A percentile compares a stretch with the other conserved stretches of the same genome.
phyloP scores from a whole-genome alignment of 495 filamentous ascomycete genomes.

The Hypomontagnella monticulosa region DNA sequence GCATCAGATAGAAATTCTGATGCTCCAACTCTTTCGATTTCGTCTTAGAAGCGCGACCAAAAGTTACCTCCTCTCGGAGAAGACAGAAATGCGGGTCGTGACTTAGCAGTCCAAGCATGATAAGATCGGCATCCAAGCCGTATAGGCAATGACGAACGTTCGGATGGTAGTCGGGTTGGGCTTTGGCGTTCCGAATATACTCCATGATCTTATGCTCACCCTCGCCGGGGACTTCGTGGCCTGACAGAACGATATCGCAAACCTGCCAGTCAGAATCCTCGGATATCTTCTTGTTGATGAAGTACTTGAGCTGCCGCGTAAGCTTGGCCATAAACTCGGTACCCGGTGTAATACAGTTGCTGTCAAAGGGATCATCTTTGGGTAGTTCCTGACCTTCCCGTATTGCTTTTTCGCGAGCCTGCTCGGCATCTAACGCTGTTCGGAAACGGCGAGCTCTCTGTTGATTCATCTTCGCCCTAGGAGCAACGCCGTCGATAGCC shows the following conservation, averaged over 20 bases:
- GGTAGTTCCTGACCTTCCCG: slow-evolving; percentile 89
- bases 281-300: slow-evolving; percentile 97
- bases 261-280: slow-evolving; percentile 98
- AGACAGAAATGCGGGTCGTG: slow-evolving; percentile 99
- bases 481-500: slow-evolving; percentile 98
- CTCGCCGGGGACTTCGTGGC: slow-evolving; percentile 98
- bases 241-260: slow-evolving; percentile 93
- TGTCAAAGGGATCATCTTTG: slow-evolving; percentile 95
- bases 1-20: slow-evolving; percentile 98
- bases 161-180: slow-evolving; percentile 91
- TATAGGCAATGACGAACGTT: slow-evolving; percentile 98
- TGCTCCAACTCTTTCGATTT: slow-evolving; percentile 97
- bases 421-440: slow-evolving; percentile 90
- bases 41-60: slow-evolving; percentile 83
- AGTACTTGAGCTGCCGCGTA: slow-evolving; percentile 94
- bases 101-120: slow-evolving; percentile 96
- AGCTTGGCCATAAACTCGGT: slow-evolving; percentile 99
- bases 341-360: slow-evolving; percentile 98
- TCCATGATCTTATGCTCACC: slow-evolving; percentile 99
- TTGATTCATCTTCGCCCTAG: slow-evolving; percentile 99
- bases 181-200: slow-evolving; percentile 96
- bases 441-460: slow-evolving; percentile 95
- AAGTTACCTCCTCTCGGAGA: slow-evolving; percentile 96
- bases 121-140: slow-evolving; percentile 95
- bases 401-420: slow-evolving; percentile 88